These are phyloP conservation scores for Xanthoconium stramineum DNA, from an alignment of 768 basidiomycete species.

Conservation along the genomic window DNA sequence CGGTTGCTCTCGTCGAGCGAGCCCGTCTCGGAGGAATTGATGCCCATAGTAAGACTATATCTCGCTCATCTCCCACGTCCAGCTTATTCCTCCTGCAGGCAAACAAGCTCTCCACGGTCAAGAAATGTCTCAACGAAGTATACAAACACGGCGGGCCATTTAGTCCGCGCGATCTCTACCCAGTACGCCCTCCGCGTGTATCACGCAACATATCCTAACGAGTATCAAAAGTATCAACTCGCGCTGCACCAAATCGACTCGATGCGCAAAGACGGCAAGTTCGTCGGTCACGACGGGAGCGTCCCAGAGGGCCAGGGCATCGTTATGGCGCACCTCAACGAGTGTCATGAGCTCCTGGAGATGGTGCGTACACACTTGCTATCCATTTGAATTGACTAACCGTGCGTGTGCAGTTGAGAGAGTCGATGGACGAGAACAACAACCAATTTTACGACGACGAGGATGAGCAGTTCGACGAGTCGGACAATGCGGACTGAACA, in stretches of 20 bases:
- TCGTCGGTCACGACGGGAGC: conserved; percentile 80
- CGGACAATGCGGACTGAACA: conserved; percentile 11
- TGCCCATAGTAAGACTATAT: conserved; percentile 73
- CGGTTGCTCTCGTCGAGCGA: conserved; percentile 90
- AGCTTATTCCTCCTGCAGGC: conserved; percentile 48
- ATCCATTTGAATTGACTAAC: not conserved
- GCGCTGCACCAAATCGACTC: conserved; percentile 95
- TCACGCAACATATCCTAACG: conserved; percentile 4
- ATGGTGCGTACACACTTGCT: conserved; percentile 55
- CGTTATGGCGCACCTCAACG: conserved; percentile 91
- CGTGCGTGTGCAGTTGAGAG: conserved; percentile 50
- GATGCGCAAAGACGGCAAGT: conserved; percentile 90
- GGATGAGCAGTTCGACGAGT: conserved; percentile 27
- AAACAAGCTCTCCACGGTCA: conserved; percentile 94
- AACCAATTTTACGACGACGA: conserved; percentile 53
- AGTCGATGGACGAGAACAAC: conserved; percentile 75
- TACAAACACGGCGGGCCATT: conserved; percentile 94
- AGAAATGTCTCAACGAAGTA: conserved; percentile 95
- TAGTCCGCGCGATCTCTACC: conserved; percentile 88
- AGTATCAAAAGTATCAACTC: conserved; percentile 70
- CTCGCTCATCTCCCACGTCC: not conserved
- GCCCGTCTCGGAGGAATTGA: conserved; percentile 96
- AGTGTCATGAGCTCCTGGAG: conserved; percentile 93
- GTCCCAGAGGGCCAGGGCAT: conserved; percentile 97
- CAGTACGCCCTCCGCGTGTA: conserved; percentile 49